Evolutionary conservation across 331 rosid genomes (phyloP), one percentile per base, ranked within the genome.

Genomic region (Rhamnella rubrinervis): DNA sequence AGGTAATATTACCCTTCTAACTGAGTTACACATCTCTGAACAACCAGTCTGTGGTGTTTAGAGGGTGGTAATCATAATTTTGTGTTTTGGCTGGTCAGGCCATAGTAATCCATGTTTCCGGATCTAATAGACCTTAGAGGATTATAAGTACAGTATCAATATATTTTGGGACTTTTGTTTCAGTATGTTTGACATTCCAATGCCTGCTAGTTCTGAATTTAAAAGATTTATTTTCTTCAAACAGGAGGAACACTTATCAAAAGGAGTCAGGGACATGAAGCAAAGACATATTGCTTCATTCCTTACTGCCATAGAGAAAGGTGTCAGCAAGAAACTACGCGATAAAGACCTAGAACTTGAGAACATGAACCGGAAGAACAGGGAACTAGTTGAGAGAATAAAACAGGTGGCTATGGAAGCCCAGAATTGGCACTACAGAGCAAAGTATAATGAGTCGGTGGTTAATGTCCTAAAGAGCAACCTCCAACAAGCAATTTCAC

Each of bases 401-500:
- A 93, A 86, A 77, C 95, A 85, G 79, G 86, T 87, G 38, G 96
- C 96, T 18, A 13, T 67, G 20, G 98, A 88, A 81, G 96, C 88
- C 44, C 96, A 93, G 51, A 88, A 79, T 68, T 93, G 97, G 97
- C 97, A 93, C 71, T 79, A 81, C 68, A 81, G 82, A 71, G 97
- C 97, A 0, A 93, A 79, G 77, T 90, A 93, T 77, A 93, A 93
- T 2, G 98, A 93, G 79, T 90, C 96, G 1, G 81, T 90, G 8
- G 97, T 93, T 16, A 90, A 85, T 44, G 81, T 76, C 19, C 83
- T 93, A 66, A 85, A 78, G 81, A 90, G 79, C 85, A 88, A 87
- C 44, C 86, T 93, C 55, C 97, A 93, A 81, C 96, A 87, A 51
- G 98, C 87, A 18, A 88, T 90, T 63, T 90, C 97, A 12, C 88